Evolutionary conservation across 2,329 filamentous ascomycete species (phyloP).

Genomic region (Gaeumannomyces sp.): DNA sequence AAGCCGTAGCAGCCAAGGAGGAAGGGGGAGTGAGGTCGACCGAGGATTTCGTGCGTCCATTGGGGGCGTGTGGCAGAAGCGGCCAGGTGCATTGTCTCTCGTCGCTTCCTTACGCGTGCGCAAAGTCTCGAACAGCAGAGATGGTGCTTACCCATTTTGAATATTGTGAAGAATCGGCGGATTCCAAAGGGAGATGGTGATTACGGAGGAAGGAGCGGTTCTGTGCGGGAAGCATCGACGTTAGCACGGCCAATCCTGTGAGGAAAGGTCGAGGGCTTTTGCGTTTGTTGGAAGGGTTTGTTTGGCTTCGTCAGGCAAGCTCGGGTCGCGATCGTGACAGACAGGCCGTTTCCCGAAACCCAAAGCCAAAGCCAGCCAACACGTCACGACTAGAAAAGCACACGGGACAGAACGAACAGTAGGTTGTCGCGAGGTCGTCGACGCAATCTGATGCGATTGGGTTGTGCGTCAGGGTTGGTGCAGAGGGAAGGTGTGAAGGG

Average conservation of each 20-base stretch:
- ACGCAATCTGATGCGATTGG: background rate
- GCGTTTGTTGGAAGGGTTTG: background rate
- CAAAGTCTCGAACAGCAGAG: constrained; percentile 16
- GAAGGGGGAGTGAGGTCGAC: background rate
- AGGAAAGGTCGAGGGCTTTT: background rate
- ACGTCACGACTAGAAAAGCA: background rate
- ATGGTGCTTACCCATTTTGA: constrained; percentile 42
- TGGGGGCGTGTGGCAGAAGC: constrained; percentile 5
- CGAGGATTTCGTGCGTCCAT: background rate
- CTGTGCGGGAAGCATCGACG: constrained; percentile 17
- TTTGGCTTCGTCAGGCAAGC: background rate
- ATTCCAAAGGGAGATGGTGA: background rate
- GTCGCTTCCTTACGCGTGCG: background rate
- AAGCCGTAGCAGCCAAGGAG: background rate
- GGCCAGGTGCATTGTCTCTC: constrained; percentile 10
- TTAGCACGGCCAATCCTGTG: constrained; percentile 19
- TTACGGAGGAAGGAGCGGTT: constrained; percentile 19
- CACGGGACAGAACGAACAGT: constrained; percentile 2
- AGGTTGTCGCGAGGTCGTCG: constrained; percentile 5
- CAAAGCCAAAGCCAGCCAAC: background rate
- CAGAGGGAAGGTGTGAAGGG: background rate
- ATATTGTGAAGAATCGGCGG: constrained; percentile 9
- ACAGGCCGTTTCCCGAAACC: background rate
- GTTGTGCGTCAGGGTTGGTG: background rate
- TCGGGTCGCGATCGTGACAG: background rate